A percentile compares a stretch with the other conserved stretches of the same genome.
These are phyloP conservation scores for Selaginella moellendorffii DNA, from an alignment of 75 land plant species.

Conservation along the genomic window DNA sequence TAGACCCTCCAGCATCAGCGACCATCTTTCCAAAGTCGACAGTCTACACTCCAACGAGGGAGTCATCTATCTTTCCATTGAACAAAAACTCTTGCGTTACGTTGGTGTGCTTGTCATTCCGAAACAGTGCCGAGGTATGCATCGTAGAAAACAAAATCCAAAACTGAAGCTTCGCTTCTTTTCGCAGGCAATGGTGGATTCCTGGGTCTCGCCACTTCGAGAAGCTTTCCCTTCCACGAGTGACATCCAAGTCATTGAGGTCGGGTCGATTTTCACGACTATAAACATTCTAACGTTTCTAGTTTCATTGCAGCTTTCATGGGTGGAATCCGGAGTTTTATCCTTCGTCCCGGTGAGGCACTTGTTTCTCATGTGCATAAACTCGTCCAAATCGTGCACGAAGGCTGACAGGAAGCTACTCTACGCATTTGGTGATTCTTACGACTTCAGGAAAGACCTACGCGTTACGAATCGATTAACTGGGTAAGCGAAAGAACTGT, in stretches of 20 bases:
- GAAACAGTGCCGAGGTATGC: slow-evolving; percentile 12
- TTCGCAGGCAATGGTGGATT: slow-evolving; percentile 15
- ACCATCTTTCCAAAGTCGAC: slow-evolving; percentile 13
- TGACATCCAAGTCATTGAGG: not conserved
- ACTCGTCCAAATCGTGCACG: slow-evolving; percentile 5
- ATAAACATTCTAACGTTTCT: not conserved
- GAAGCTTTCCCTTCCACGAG: not conserved
- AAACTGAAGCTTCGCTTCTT: not conserved
- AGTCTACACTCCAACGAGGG: slow-evolving; percentile 11
- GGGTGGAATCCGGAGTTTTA: slow-evolving; percentile 67
- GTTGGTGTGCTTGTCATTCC: slow-evolving; percentile 21
- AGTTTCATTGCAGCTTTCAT: slow-evolving; percentile 47
- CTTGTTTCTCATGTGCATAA: slow-evolving; percentile 53
- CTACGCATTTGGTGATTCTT: slow-evolving; percentile 89
- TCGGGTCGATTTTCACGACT: not conserved
- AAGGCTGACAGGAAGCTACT: slow-evolving; percentile 33
- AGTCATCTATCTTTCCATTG: slow-evolving; percentile 11
- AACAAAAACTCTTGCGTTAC: slow-evolving; percentile 10
- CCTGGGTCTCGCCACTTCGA: slow-evolving; percentile 15
- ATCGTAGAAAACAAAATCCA: not conserved
- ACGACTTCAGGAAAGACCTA: slow-evolving; percentile 64
- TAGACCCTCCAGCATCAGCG: slow-evolving; percentile 12
- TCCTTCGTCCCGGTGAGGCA: slow-evolving; percentile 42
- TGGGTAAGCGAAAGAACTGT: slow-evolving; percentile 35
- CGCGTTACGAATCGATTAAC: slow-evolving; percentile 75